Evolutionary conservation across 129 eudicot genomes (phyloP).

Genomic region (Rutidosis leptorrhynchoides): DNA sequence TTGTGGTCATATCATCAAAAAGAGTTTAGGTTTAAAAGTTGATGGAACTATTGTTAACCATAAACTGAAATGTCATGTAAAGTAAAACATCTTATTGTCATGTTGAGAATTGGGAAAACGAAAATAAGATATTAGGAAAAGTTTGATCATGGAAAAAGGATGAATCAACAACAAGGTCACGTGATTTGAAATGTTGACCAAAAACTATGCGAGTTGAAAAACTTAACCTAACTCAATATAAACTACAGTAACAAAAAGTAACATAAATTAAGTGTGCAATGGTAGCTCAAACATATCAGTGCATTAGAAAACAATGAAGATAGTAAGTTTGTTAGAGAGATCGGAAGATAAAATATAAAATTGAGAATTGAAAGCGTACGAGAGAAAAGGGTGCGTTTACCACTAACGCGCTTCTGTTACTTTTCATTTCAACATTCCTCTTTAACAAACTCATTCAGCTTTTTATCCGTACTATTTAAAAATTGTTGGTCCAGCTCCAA

Average conservation of each 20-base stretch:
- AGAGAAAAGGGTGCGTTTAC: not conserved
- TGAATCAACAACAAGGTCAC: not conserved
- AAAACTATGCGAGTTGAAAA: constrained; percentile 1
- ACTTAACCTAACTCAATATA: constrained; percentile 11
- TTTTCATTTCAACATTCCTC: too few relatives aligned
- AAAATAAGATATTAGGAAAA: not conserved
- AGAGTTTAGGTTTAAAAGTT: not conserved
- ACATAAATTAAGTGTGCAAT: not conserved
- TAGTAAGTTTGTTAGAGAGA: not conserved
- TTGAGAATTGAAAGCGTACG: not conserved
- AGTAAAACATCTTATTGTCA: not conserved
- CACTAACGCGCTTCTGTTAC: too few relatives aligned
- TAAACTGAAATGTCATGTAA: not conserved
- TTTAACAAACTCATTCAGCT: too few relatives aligned
- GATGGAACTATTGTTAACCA: not conserved
- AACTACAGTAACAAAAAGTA: not conserved
- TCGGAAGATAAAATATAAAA: constrained; percentile 11
- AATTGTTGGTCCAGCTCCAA: too few relatives aligned
- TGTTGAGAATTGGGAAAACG: not conserved
- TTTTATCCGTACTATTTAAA: too few relatives aligned
- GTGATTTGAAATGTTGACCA: not conserved
- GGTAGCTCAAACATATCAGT: not conserved
- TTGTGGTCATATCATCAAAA: not conserved
- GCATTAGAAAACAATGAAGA: constrained; percentile 8
- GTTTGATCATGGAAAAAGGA: not conserved